Base-by-base conservation (phyloP, 2,329 filamentous ascomycete genomes). In the Alternaria hordeiaustralica region DNA sequence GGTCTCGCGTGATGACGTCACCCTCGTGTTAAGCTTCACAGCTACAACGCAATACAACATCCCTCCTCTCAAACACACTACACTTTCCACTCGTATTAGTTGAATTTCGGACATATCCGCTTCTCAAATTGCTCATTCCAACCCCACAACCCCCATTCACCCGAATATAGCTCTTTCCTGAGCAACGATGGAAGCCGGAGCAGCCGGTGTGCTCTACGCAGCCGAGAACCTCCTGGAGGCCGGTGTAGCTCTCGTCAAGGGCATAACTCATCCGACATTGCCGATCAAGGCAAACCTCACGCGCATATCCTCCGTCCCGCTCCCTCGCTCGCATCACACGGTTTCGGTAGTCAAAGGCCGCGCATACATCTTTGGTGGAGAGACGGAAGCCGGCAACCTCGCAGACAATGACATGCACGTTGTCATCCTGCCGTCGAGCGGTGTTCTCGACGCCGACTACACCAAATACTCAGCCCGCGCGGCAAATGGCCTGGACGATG, bases 291-390 rank as follows among this genome's bases (percentile, higher is more conserved):
- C 84, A 8, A 82, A 82, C 2, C 81, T 87, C 47, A 81, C 79
- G 10, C 84, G 83, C 56, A 81, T 88, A 55, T 81, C 71, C 63
- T 71, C 81, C 67, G 68, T 81, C 63, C 62, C 77, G 60, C 79
- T 89, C 11, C 80, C 82, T 7, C 82, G 86, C 58, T 82, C 82
- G 9, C 75, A 83, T 47, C 86, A 88, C 73, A 85, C 84, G 3
- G 69, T 88, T 51, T 86, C 84, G 5, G 76, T 87, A 49, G 80
- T 88, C 65, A 84, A 83, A 62, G 82, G 84, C 56, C 84, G 84
- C 65, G 85, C 85, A 28, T 87, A 87, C 71, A 83, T 88, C 57
- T 87, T 87, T 65, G 86, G 86, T 7, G 86, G 86, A 56, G 80
- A 83, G 69, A 75, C 68, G 1, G 71, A 75, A 46, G 71, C 44